Conservation (phyloP, 2,329 filamentous ascomycete genomes). For the Trichothecium roseum region DNA sequence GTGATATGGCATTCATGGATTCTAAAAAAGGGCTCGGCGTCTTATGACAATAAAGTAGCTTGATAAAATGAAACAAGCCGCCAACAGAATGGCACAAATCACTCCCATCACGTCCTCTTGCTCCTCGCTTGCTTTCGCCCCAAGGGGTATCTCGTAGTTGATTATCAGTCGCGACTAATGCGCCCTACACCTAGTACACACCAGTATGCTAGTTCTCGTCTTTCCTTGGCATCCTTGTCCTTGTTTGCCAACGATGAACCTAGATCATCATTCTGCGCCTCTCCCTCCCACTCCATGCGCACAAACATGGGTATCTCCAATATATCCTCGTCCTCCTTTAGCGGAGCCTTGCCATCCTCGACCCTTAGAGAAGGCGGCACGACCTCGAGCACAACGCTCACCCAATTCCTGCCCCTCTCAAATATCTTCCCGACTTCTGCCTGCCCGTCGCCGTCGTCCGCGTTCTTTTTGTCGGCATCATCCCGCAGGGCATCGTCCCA, state of each 20-base stretch:
- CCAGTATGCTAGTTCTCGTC: conserved; percentile 90
- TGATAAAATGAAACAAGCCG: conserved; percentile 34
- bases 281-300: conserved; percentile 78
- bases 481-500: conserved; percentile 80
- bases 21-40: conserved; percentile 38
- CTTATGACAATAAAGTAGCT: conserved; percentile 36
- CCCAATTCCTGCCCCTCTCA: conserved; percentile 90
- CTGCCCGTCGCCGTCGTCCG: conserved; percentile 32
- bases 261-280: conserved; percentile 48
- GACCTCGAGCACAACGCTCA: conserved; percentile 85
- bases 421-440: conserved; percentile 92
- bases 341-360: conserved; percentile 32
- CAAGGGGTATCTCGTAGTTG: conserved; percentile 28
- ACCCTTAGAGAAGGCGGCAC: conserved; percentile 50
- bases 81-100: conserved; percentile 25
- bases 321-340: conserved; percentile 50
- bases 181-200: conserved; percentile 81
- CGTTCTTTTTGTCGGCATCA: conserved; percentile 27
- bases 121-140: background rate
- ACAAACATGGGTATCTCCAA: conserved; percentile 94
- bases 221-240: conserved; percentile 59
- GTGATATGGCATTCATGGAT: conserved; percentile 8
- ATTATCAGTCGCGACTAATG: conserved; percentile 45
- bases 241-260: conserved; percentile 15
- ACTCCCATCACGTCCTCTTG: conserved; percentile 7